Base-by-base conservation (phyloP, 2,329 filamentous ascomycete species). In the Alternaria atra region DNA sequence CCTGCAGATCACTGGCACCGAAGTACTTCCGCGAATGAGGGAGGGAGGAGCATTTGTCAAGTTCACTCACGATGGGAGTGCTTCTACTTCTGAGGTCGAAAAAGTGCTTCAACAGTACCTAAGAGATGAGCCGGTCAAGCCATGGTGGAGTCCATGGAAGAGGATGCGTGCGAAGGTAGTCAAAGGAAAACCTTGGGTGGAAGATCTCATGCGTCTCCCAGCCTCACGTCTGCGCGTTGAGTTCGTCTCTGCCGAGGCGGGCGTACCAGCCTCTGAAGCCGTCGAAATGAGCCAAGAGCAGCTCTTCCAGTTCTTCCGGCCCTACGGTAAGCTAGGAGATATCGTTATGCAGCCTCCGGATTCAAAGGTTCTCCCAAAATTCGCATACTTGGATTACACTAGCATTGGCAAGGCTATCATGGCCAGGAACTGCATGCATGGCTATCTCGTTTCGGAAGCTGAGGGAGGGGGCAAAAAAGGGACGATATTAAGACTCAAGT, bases 11-110 rank as follows among this genome's bases (percentile, higher is more conserved):
- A 88, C 90, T 59, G 87, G 97, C 47, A 91, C 89, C 3, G 90
- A 97, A 72, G 90, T 97, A 15, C 79, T 97, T 17, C 93, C 94
- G 0, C 86, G 93, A 3, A 83, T 96, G 29, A 94, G 96, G 71
- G 95, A 99, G 74, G 95, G 95, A 15, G 95, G 95, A 12, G 93
- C 92, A 0, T 98, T 96, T 76, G 89, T 98, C 77, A 97, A 96
- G 77, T 93, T 96, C 74, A 85, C 85, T 15, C 87, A 87, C 67
- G 82, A 84, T 75, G 80, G 47, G 71, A 83, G 48, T 73, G 68
- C 77, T 59, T 69, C 82, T 57, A 76, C 84, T 2, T 80, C 82
- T 20, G 85, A 88, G 29, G 83, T 92, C 13, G 88, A 90, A 80
- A 83, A 82, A 20, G 83, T 82, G 3, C 80, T 97, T 4, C 81